Conservation (phyloP, 352 stramenopile genomes). For the Phytophthora lateralis region DNA sequence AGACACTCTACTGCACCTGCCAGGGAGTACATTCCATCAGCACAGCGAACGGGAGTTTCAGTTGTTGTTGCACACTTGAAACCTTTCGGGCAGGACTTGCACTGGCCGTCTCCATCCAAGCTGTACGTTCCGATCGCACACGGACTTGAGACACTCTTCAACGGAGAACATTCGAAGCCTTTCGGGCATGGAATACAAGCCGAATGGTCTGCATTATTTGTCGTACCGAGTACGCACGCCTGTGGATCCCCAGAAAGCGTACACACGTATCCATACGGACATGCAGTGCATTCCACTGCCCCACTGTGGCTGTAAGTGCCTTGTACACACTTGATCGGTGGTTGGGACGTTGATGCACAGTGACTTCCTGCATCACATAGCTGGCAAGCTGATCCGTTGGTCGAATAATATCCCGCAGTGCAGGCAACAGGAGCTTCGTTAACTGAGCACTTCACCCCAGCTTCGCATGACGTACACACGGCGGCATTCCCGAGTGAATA, state of each 20-base stretch:
- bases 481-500: slow-evolving; percentile 52
- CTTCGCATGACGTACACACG: slow-evolving; percentile 49
- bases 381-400: slow-evolving; percentile 28
- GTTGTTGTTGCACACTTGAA: slow-evolving; percentile 48
- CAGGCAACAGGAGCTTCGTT: slow-evolving; percentile 30
- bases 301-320: slow-evolving; percentile 47
- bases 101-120: slow-evolving; percentile 46
- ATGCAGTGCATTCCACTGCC: slow-evolving; percentile 46
- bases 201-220: slow-evolving; percentile 51
- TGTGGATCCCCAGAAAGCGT: slow-evolving; percentile 24
- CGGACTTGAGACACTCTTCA: slow-evolving; percentile 11
- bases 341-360: slow-evolving; percentile 34
- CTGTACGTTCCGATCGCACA: slow-evolving; percentile 50
- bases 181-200: slow-evolving; percentile 50
- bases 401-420: slow-evolving; percentile 36
- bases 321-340: slow-evolving; percentile 37
- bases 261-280: slow-evolving; percentile 56
- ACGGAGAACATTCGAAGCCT: slow-evolving; percentile 46
- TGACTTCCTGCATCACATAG: slow-evolving; percentile 44
- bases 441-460: slow-evolving; percentile 51
- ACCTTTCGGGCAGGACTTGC: slow-evolving; percentile 51
- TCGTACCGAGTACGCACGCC: slow-evolving; percentile 46
- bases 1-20: slow-evolving; percentile 42
- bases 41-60: slow-evolving; percentile 40
- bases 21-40: slow-evolving; percentile 37